Conservation (phyloP, 78 protist genomes). For the Dictyostelium brefeldianum region DNA sequence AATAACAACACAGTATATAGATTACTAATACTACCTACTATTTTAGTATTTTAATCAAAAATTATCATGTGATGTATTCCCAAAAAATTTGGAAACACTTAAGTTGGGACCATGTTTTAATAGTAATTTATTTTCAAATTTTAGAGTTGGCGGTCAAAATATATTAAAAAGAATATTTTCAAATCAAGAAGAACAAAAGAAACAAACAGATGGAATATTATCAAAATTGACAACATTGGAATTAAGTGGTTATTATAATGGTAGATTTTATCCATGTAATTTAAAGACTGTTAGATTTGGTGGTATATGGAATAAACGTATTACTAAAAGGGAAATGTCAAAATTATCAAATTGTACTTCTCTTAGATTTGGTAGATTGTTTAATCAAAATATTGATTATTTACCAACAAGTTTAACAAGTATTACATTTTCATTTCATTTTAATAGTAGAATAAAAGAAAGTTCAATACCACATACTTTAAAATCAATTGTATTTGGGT, state of each 20-base stretch:
- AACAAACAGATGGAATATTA: background rate
- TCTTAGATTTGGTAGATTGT: slow-evolving; percentile 7
- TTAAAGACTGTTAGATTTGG: background rate
- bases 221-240: background rate
- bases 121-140: background rate
- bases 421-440: background rate
- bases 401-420: background rate
- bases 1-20: too few relatives aligned
- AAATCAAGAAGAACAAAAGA: background rate
- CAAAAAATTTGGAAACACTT: background rate
- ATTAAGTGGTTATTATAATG: background rate
- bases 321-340: background rate
- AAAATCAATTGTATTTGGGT: background rate
- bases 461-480: background rate
- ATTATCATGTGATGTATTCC: background rate
- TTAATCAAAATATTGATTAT: background rate
- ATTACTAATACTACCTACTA: too few relatives aligned
- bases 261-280: background rate
- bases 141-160: background rate
- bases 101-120: background rate
- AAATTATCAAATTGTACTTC: background rate
- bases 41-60: slow-evolving; percentile 9
- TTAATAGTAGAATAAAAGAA: background rate
- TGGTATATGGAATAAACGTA: background rate
- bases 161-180: background rate